Conservation (phyloP, 2,329 filamentous ascomycete species). For the Epichloe baconii region DNA sequence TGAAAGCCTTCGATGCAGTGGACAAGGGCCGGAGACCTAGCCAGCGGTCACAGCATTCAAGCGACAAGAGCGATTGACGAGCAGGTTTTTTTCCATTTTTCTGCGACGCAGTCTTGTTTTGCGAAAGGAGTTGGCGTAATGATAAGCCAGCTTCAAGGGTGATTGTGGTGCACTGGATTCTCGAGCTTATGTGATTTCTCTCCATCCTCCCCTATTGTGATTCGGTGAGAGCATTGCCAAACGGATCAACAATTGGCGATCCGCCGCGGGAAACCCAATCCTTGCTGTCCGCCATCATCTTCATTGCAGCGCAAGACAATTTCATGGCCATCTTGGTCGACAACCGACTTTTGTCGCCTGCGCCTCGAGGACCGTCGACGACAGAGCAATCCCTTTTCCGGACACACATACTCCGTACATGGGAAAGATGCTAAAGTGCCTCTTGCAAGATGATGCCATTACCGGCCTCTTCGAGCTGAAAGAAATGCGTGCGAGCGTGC, state of each 20-base stretch:
- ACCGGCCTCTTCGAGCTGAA: no score
- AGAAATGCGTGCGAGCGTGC: no score
- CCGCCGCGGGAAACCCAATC: constrained; percentile 60
- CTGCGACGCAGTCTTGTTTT: constrained; percentile 5
- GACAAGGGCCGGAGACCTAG: constrained; percentile 19
- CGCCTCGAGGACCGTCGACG: constrained; percentile 13
- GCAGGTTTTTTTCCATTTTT: neutral
- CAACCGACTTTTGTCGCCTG: constrained; percentile 26
- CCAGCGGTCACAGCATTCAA: constrained; percentile 13
- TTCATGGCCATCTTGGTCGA: constrained; percentile 42
- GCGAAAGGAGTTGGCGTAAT: no score
- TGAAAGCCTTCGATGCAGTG: constrained; percentile 16
- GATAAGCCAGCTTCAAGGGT: no score
- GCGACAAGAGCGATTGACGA: constrained; percentile 13
- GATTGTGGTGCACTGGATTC: no score
- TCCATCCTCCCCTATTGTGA: constrained; percentile 60
- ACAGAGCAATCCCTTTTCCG: constrained; percentile 24
- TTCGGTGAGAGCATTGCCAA: constrained; percentile 66
- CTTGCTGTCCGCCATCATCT: constrained; percentile 11
- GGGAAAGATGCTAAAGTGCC: no score
- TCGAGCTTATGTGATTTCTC: neutral
- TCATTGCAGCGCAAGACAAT: constrained; percentile 31
- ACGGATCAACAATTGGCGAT: constrained; percentile 21
- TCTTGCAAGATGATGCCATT: no score
- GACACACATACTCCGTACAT: no score